phyloP scores from a whole-genome alignment of 2,329 filamentous ascomycete species.

The Colletotrichum cordylinicola region DNA sequence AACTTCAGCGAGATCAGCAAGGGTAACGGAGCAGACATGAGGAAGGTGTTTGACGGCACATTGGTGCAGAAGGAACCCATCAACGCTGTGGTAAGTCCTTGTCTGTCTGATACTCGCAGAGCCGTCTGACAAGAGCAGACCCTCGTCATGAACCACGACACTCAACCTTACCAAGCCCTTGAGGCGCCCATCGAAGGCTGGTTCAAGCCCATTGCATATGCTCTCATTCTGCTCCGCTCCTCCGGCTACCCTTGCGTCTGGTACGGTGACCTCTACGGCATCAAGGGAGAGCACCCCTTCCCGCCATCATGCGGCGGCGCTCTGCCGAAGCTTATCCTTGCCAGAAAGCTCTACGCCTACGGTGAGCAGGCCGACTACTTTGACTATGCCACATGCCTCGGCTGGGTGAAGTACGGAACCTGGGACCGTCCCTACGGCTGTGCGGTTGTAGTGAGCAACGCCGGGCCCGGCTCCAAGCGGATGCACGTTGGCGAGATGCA shows the following conservation, averaged over 20 bases:
- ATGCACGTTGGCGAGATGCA: constrained; percentile 69
- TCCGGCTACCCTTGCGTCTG: constrained; percentile 72
- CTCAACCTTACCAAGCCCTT: constrained; percentile 47
- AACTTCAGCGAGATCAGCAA: constrained; percentile 69
- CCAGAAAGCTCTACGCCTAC: constrained; percentile 71
- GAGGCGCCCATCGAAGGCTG: constrained; percentile 65
- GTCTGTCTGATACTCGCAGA: not conserved
- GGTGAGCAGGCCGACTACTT: constrained; percentile 70
- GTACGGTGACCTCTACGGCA: constrained; percentile 75
- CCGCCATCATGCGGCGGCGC: constrained; percentile 58
- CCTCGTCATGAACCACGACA: constrained; percentile 76
- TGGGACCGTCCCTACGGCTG: constrained; percentile 53
- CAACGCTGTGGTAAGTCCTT: constrained; percentile 36
- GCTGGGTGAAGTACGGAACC: constrained; percentile 60
- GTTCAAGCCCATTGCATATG: constrained; percentile 76
- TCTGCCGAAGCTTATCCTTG: constrained; percentile 64
- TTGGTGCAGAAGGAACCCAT: constrained; percentile 51
- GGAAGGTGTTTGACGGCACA: constrained; percentile 67
- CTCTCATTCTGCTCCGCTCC: constrained; percentile 70
- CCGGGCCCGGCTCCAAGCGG: constrained; percentile 53
- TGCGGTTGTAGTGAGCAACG: constrained; percentile 63
- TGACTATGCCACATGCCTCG: constrained; percentile 66
- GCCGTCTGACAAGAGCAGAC: constrained; percentile 45
- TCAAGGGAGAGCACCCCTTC: constrained; percentile 49
- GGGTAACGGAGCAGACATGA: constrained; percentile 62